These are phyloP conservation scores for Candida frijolesensis DNA, from an alignment of 1,139 yeast species.

Conservation along the genomic window DNA sequence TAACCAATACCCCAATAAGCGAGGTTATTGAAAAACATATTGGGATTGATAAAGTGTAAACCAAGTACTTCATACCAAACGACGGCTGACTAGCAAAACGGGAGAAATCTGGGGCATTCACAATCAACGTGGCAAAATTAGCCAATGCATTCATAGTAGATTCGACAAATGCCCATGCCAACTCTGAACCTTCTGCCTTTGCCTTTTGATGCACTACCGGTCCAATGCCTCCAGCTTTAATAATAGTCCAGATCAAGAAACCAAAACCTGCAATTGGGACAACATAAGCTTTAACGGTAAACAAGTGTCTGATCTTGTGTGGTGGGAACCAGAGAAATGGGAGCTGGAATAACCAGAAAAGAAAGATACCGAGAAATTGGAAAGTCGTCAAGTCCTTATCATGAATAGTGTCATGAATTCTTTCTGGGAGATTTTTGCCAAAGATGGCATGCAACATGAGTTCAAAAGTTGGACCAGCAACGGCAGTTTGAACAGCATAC, in stretches of 20 bases:
- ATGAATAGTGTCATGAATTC: constrained; percentile 54
- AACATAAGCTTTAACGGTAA: constrained; percentile 73
- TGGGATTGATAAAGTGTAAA: constrained; percentile 66
- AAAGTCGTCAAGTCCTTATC: constrained; percentile 57
- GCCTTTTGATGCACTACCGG: constrained; percentile 60
- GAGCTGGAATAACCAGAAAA: constrained; percentile 75
- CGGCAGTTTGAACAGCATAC: constrained; percentile 82
- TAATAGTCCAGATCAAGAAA: constrained; percentile 78
- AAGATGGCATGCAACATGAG: constrained; percentile 70
- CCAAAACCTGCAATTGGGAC: constrained; percentile 83
- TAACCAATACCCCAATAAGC: constrained; percentile 82
- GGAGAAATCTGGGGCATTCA: constrained; percentile 89
- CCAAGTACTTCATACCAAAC: constrained; percentile 44
- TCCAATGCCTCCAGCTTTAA: constrained; percentile 74
- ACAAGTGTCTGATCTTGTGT: constrained; percentile 76
- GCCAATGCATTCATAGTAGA: constrained; percentile 82
- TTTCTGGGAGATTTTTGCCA: constrained; percentile 54
- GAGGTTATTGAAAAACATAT: constrained; percentile 78
- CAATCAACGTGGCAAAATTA: constrained; percentile 82
- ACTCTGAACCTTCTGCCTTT: constrained; percentile 54
- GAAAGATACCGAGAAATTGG: constrained; percentile 70
- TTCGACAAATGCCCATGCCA: constrained; percentile 82
- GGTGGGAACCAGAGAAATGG: constrained; percentile 84
- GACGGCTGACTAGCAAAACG: constrained; percentile 66
- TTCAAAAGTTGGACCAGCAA: constrained; percentile 82